A percentile compares a stretch with the other conserved stretches of the same genome.
phyloP scores from a whole-genome alignment of 2,329 filamentous ascomycete genomes.

The Ceratocystis albifundus region DNA sequence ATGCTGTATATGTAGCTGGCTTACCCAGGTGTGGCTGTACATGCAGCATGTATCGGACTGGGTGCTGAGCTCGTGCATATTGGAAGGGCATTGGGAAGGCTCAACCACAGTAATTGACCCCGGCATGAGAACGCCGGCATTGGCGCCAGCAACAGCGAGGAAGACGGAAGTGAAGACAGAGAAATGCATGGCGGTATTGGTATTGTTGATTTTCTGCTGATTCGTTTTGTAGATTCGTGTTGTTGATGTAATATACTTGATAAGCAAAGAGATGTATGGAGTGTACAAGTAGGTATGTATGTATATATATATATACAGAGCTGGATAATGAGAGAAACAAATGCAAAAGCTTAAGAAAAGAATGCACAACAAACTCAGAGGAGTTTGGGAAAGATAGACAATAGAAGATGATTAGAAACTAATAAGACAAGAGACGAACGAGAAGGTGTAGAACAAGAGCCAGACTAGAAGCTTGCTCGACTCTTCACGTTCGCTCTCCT shows the following conservation, averaged over 20 bases:
- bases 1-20: not conserved
- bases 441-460: not conserved
- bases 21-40: conserved; percentile 11
- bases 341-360: too few relatives aligned
- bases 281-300: too few relatives aligned
- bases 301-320: too few relatives aligned
- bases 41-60: conserved; percentile 1
- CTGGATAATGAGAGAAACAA: too few relatives aligned
- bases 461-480: not conserved
- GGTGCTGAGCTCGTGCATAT: not conserved
- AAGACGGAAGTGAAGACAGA: conserved; percentile 6
- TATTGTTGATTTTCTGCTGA: not conserved
- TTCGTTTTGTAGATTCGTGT: too few relatives aligned
- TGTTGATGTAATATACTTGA: too few relatives aligned
- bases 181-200: not conserved
- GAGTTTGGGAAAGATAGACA: too few relatives aligned
- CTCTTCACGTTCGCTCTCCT: not conserved
- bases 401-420: not conserved
- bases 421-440: not conserved
- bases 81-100: not conserved
- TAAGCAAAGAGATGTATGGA: too few relatives aligned
- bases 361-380: too few relatives aligned
- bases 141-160: not conserved
- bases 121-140: not conserved
- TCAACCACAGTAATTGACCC: not conserved